Percentiles rank a stretch among this genome's conserved stretches.
Evolutionary conservation across 768 basidiomycete genomes (phyloP).

Genomic region (Fomitopsis serialis): DNA sequence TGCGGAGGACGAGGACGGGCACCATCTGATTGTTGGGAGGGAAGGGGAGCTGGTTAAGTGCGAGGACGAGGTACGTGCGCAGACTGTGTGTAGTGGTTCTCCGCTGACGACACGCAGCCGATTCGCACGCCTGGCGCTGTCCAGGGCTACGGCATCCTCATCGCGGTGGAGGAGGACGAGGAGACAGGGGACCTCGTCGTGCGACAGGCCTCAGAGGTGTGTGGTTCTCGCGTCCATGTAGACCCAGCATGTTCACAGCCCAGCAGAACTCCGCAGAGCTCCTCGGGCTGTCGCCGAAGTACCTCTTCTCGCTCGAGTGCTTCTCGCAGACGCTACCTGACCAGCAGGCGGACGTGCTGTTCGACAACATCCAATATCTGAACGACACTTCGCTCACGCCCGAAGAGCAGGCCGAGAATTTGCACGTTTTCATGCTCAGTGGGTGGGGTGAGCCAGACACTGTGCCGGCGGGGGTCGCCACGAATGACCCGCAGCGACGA

Average conservation of each 20-base stretch:
- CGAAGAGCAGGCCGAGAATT: constrained; percentile 41
- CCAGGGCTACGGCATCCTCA: constrained; percentile 78
- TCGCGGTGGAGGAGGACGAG: constrained; percentile 59
- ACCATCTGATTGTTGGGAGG: constrained; percentile 64
- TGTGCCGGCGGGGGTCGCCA: constrained; percentile 24
- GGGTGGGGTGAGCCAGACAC: constrained; percentile 69
- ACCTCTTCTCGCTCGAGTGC: constrained; percentile 67
- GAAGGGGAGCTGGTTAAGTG: constrained; percentile 62
- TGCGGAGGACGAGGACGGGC: constrained; percentile 54
- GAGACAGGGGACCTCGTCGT: constrained; percentile 52
- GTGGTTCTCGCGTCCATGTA: neutral
- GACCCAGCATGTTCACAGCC: neutral
- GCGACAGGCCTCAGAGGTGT: constrained; percentile 76
- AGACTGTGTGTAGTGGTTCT: neutral
- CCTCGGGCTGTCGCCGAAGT: constrained; percentile 66
- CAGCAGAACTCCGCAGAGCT: constrained; percentile 70
- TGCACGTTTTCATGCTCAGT: constrained; percentile 64
- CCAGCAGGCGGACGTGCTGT: constrained; percentile 57
- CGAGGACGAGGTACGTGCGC: constrained; percentile 58
- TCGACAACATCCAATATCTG: constrained; percentile 71
- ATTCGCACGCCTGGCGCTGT: constrained; percentile 79
- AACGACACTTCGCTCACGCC: constrained; percentile 38
- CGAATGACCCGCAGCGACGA: constrained; percentile 27
- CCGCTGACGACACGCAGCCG: constrained; percentile 38
- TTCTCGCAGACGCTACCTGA: constrained; percentile 68